Evolutionary conservation across 1,284 basidiomycete species (phyloP).

Genomic region (Pseudozyma sp.): DNA sequence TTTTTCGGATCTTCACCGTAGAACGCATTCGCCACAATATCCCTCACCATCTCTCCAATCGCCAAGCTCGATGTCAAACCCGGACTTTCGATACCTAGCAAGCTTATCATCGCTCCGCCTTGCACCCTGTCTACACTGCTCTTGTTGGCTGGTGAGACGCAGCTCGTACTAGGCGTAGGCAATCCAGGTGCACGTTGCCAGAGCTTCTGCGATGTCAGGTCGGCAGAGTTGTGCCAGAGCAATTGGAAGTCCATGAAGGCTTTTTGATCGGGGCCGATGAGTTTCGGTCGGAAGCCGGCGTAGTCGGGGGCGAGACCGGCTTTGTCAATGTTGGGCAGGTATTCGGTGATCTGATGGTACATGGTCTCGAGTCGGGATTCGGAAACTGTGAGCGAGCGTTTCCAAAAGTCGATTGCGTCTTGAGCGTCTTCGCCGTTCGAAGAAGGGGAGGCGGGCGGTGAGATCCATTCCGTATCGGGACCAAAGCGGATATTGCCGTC

Average conservation of each 20-base stretch:
- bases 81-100: conserved; percentile 74
- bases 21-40: conserved; percentile 69
- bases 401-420: conserved; percentile 57
- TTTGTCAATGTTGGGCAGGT: conserved; percentile 79
- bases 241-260: conserved; percentile 86
- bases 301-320: conserved; percentile 86
- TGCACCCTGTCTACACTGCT: conserved; percentile 13
- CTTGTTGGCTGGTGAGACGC: conserved; percentile 9
- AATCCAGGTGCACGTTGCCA: conserved; percentile 57
- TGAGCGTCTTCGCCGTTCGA: conserved; percentile 2
- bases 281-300: conserved; percentile 89
- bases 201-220: conserved; percentile 47
- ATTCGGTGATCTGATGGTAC: conserved; percentile 69
- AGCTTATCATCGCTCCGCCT: conserved; percentile 63
- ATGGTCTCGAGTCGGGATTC: conserved; percentile 58
- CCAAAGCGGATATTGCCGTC: conserved; percentile 90
- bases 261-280: conserved; percentile 76
- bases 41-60: conserved; percentile 71
- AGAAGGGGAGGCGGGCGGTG: conserved; percentile 23
- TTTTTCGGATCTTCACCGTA: conserved; percentile 60
- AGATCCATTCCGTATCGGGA: conserved; percentile 90
- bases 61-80: conserved; percentile 73
- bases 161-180: conserved; percentile 19
- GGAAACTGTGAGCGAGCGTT: conserved; percentile 36
- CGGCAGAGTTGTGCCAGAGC: conserved; percentile 58